These are phyloP conservation scores for Stachybotrys chartarum DNA, from an alignment of 2,329 filamentous ascomycete genomes.

Conservation along the genomic window DNA sequence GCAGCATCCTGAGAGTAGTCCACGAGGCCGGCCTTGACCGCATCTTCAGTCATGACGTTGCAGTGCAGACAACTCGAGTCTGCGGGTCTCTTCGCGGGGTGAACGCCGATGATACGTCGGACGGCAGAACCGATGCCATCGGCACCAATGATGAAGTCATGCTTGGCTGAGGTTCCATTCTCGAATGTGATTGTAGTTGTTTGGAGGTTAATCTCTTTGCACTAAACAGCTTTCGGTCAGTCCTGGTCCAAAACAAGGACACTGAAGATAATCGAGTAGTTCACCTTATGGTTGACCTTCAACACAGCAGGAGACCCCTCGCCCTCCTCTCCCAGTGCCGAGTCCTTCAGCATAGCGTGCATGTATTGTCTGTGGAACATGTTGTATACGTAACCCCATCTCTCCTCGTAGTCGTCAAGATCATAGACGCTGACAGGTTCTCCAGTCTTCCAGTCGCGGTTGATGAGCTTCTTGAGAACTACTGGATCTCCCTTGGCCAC, in stretches of 20 bases:
- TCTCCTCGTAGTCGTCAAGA: constrained; percentile 56
- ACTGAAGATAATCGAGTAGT: constrained; percentile 4
- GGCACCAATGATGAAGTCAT: constrained; percentile 57
- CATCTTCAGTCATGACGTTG: constrained; percentile 57
- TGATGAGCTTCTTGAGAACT: constrained; percentile 58
- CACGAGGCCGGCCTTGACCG: constrained; percentile 49
- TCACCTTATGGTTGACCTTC: constrained; percentile 47
- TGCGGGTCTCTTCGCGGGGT: constrained; percentile 50
- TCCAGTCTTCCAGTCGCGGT: constrained; percentile 63
- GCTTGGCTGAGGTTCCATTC: constrained; percentile 39
- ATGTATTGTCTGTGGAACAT: constrained; percentile 66
- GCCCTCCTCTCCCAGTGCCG: constrained; percentile 45
- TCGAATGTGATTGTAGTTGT: constrained; percentile 43
- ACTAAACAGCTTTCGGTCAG: constrained; percentile 17
- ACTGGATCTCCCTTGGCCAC: constrained; percentile 58
- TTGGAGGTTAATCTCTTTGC: constrained; percentile 44
- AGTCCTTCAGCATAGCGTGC: constrained; percentile 59
- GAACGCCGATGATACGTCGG: constrained; percentile 55
- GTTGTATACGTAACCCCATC: constrained; percentile 59
- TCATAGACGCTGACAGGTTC: constrained; percentile 58
- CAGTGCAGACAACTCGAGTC: constrained; percentile 57
- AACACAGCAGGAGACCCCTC: constrained; percentile 46
- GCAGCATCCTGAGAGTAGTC: constrained; percentile 55
- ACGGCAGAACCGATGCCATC: constrained; percentile 63
- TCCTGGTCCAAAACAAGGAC: no score